Base-by-base conservation (phyloP, 2,329 filamentous ascomycete species). In the Trichophyton verrucosum region DNA sequence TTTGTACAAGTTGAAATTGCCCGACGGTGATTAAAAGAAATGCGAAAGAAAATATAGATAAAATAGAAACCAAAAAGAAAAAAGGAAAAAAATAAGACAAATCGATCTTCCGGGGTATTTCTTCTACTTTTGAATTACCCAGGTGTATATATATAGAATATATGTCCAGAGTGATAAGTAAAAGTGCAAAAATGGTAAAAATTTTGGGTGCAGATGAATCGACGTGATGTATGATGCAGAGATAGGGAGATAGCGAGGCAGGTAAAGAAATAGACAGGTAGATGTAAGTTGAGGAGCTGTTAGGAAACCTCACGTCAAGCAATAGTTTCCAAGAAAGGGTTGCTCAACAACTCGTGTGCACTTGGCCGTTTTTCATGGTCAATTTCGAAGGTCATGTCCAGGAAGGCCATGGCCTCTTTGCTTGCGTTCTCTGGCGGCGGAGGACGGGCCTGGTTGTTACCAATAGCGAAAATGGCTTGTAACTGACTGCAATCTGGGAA, bases 391-490 rank as follows among this genome's bases (percentile, higher is more conserved):
- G 94, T 96, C 77, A 88, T 85, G 61, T 82, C 81, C 65, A 99
- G 77, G 77, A 99, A 99, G 51, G 81, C 82, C 72, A 86, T 83
- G 3, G 91, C 92, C 66, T 96, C 92, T 40, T 86, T 82, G 68
- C 89, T 94, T 11, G 91, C 90, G 67, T 86, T 83, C 11, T 95
- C 89, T 0, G 94, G 94, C 60, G 96, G 88, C 15, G 89, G 91
- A 0, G 94, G 94, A 51, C 89, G 86, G 24, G 91, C 90, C 73
- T 89, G 88, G 66, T 87, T 86, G 65, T 88, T 91, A 44, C 91
- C 91, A 72, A 99, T 97, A 78, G 96, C 96, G 81, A 99, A 99
- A 70, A 99, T 96, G 63, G 94, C 94, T 73, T 99, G 94, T 64
- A 99, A 80, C 75, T 99, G 95, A 63, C 89, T 95, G 78, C 91